Evolutionary conservation across 1,284 basidiomycete species (phyloP), one percentile per base, ranked within the genome.

Genomic region (Papiliotrema nemorosa): DNA sequence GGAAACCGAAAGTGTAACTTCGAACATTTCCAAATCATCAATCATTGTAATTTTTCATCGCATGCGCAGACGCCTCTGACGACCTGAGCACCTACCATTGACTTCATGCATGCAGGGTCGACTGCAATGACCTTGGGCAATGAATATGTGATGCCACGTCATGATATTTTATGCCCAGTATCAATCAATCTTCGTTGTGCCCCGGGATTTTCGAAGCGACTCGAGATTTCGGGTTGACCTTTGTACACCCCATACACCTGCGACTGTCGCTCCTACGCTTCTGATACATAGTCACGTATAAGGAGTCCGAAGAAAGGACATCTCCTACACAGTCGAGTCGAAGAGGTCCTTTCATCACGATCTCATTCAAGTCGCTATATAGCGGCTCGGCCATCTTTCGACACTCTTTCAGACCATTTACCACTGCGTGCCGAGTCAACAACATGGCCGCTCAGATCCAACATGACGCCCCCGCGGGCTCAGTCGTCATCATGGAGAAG

Each of bases 401-500:
- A 44, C 42, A 12, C 21, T 44, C 16, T 10, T 26, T 27, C 20
- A 16, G 24, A 26, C 40, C 7, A 14, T 27, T 14, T 14, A 42
- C 5, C 37, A 41, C 41, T n/a, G 14, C 29, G 7, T 31, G 9
- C 14, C 29, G 29, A 31, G 9, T 31, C 29, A 14, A 7, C 52
- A 64, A 52, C 25, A 68, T 68, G 66, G 64, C 67, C 24, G 61
- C 69, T 22, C 37, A 51, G 5, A 48, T 64, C 40, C 58, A 64
- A 27, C 52, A 55, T 25, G 62, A 61, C 40, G 63, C 67, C 33
- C 38, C 56, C 22, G 59, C 58, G 35, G 64, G 58, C 21, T 59
- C 64, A 36, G 67, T 71, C 36, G 69, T 70, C 25, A 60, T 64
- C 36, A 73, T 73, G 71, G 71, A 73, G 56, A 73, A 73, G 69